phyloP scores from a whole-genome alignment of 176 grass and related monocot genomes.

The Triticum monococcum region DNA sequence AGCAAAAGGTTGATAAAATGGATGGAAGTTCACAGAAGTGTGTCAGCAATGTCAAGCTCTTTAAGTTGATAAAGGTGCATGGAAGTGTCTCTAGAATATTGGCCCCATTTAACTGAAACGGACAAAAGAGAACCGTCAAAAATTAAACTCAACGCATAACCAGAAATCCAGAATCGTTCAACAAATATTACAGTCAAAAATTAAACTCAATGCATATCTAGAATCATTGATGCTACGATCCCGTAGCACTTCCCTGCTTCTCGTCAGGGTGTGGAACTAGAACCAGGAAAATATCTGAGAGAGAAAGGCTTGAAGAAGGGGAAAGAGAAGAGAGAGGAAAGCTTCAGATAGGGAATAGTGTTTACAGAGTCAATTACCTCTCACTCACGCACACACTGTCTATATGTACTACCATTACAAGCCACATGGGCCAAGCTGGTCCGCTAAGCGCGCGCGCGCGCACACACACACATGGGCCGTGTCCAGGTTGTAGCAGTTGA shows the following conservation, averaged over 20 bases:
- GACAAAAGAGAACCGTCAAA: neutral
- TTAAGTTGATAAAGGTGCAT: conserved; percentile 28
- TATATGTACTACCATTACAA: too few species aligned
- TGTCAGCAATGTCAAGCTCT: neutral
- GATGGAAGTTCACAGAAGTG: conserved; percentile 8
- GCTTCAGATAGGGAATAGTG: too few species aligned
- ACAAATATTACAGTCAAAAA: neutral
- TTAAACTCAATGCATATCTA: neutral
- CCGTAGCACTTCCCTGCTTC: too few species aligned
- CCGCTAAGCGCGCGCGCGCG: too few species aligned
- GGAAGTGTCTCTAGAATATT: neutral
- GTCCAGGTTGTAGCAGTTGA: neutral
- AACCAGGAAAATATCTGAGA: too few species aligned
- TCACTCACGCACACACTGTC: too few species aligned
- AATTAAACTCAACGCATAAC: neutral
- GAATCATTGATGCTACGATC: neutral
- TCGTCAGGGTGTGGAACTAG: too few species aligned
- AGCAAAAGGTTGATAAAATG: conserved; percentile 7
- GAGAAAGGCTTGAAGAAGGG: too few species aligned
- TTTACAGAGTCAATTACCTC: too few species aligned
- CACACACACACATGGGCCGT: too few species aligned
- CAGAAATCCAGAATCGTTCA: neutral
- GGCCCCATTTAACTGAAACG: neutral
- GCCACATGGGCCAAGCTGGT: too few species aligned
- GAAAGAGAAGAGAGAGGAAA: too few species aligned